Percentiles rank a stretch among this genome's conserved stretches.
phyloP scores from a whole-genome alignment of 1,284 basidiomycete species.

The Heterobasidion parviporum region DNA sequence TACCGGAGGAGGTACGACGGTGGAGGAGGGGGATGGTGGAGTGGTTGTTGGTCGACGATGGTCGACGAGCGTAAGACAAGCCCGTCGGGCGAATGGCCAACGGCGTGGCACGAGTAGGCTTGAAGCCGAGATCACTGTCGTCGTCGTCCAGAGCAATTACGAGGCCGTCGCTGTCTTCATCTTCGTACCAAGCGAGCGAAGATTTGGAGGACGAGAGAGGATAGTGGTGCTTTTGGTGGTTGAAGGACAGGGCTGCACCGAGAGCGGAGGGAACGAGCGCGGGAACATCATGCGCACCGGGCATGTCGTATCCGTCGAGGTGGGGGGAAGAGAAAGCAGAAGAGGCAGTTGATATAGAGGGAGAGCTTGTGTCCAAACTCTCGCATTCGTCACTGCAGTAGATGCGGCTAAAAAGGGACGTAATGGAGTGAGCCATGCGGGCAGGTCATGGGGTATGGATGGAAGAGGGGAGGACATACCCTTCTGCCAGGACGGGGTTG shows the following conservation, averaged over 20 bases:
- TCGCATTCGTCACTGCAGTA: conserved; percentile 74
- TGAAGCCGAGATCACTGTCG: conserved; percentile 29
- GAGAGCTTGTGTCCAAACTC: conserved; percentile 36
- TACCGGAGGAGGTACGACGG: conserved; percentile 42
- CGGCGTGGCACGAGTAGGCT: conserved; percentile 12
- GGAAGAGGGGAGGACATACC: conserved; percentile 32
- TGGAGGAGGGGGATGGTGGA: conserved; percentile 52
- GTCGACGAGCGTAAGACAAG: conserved; percentile 59
- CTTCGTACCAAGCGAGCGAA: conserved; percentile 60
- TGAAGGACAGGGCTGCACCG: conserved; percentile 33
- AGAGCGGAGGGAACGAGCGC: conserved; percentile 50
- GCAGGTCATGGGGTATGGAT: conserved; percentile 11
- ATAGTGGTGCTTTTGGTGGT: conserved; percentile 30
- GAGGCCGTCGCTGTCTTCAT: conserved; percentile 41
- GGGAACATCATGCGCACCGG: conserved; percentile 40
- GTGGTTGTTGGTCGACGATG: conserved; percentile 61
- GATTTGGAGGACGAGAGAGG: conserved; percentile 48
- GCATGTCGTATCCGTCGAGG: conserved; percentile 38
- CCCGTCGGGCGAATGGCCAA: conserved; percentile 13
- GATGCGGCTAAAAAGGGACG: conserved; percentile 37
- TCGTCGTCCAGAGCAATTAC: conserved; percentile 25
- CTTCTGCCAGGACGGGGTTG: conserved; percentile 48
- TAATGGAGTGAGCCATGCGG: conserved; percentile 13
- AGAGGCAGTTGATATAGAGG: conserved; percentile 45
- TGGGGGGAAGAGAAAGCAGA: conserved; percentile 62